A percentile compares a stretch with the other conserved stretches of the same genome.
phyloP scores from a whole-genome alignment of 345 rosid species.

The Populus deltoides region DNA sequence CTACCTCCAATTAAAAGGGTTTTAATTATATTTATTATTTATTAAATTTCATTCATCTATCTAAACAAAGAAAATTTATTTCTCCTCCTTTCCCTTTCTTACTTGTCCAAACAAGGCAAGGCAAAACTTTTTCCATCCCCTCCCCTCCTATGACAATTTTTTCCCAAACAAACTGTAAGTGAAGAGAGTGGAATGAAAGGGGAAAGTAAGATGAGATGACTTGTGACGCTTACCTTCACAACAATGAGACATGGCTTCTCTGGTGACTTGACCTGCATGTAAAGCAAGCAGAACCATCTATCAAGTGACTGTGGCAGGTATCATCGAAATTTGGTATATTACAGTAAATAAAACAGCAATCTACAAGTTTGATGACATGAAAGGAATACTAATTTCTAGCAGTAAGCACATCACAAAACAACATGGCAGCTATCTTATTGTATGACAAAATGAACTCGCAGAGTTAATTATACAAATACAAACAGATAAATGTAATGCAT shows the following conservation, averaged over 20 bases:
- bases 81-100: too few species aligned
- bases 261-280: slow-evolving; percentile 53
- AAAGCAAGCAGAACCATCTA: slow-evolving; percentile 23
- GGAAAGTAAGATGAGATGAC: background rate
- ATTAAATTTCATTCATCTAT: too few species aligned
- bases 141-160: too few species aligned
- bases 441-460: background rate
- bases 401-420: background rate
- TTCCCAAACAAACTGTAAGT: background rate
- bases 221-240: slow-evolving; percentile 46
- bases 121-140: too few species aligned
- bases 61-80: too few species aligned
- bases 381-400: background rate
- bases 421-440: background rate
- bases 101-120: too few species aligned
- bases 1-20: too few species aligned
- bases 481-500: background rate
- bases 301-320: background rate
- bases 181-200: background rate
- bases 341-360: background rate
- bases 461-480: background rate
- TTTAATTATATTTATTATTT: too few species aligned
- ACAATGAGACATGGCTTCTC: slow-evolving; percentile 62
- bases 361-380: background rate
- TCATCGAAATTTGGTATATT: background rate